These are phyloP conservation scores for Lachnellula hyalina DNA, from an alignment of 2,329 filamentous ascomycete genomes.

Conservation along the genomic window DNA sequence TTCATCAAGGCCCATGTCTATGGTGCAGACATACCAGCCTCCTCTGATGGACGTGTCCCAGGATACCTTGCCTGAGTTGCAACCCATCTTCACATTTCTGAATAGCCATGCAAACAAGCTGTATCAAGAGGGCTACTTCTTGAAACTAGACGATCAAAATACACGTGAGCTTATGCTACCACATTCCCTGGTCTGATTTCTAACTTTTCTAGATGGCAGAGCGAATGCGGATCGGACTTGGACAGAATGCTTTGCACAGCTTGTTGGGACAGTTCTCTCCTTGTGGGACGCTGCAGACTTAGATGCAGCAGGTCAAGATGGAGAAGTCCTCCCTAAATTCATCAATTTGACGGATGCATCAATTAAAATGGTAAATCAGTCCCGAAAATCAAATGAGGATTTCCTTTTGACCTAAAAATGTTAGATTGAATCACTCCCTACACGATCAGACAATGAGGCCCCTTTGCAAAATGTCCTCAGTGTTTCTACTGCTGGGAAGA, in stretches of 20 bases:
- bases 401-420: constrained; percentile 18
- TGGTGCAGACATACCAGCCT: constrained; percentile 80
- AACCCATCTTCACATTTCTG: constrained; percentile 88
- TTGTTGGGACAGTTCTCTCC: constrained; percentile 90
- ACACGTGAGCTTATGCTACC: constrained; percentile 57
- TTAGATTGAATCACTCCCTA: constrained; percentile 84
- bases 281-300: constrained; percentile 93
- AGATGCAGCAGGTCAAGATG: constrained; percentile 78
- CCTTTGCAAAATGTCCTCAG: constrained; percentile 92
- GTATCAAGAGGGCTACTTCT: constrained; percentile 95
- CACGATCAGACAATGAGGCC: constrained; percentile 69
- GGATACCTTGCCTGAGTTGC: constrained; percentile 86
- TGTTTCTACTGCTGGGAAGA: constrained; percentile 90
- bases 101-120: constrained; percentile 95
- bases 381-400: not conserved
- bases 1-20: constrained; percentile 69
- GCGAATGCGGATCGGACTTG: constrained; percentile 82
- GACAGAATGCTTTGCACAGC: constrained; percentile 95
- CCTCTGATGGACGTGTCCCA: constrained; percentile 78
- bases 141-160: constrained; percentile 94
- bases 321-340: constrained; percentile 83
- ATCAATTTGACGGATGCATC: constrained; percentile 97
- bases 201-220: constrained; percentile 63
- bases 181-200: constrained; percentile 11
- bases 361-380: constrained; percentile 77